A percentile compares a stretch with the other conserved stretches of the same genome.
Conservation (phyloP, 1,139 yeast species). For the Kluyveromyces sp. region DNA sequence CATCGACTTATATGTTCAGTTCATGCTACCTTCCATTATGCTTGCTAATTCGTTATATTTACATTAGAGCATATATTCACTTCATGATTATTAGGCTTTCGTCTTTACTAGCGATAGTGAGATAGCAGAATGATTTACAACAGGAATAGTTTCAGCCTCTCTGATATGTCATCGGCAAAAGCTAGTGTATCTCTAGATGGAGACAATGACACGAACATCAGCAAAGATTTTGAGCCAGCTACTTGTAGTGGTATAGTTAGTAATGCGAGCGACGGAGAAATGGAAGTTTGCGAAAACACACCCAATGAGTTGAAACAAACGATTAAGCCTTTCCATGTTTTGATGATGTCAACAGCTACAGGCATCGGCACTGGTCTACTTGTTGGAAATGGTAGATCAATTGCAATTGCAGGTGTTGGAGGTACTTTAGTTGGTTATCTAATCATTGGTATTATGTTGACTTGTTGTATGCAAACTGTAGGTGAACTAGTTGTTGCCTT, state of each 20-base stretch:
- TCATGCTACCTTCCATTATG: too few species aligned
- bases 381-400: constrained; percentile 58
- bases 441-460: constrained; percentile 51
- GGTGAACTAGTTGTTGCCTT: constrained; percentile 68
- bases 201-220: too few species aligned
- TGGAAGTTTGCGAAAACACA: not conserved
- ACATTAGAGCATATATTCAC: too few species aligned
- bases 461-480: constrained; percentile 55
- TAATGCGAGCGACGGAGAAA: not conserved
- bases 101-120: too few species aligned
- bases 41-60: too few species aligned
- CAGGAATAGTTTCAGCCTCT: too few species aligned
- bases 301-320: constrained; percentile 36
- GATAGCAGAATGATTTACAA: too few species aligned
- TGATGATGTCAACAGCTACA: constrained; percentile 55
- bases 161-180: too few species aligned
- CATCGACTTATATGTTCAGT: too few species aligned
- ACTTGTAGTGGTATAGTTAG: not conserved
- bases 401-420: constrained; percentile 65
- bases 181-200: too few species aligned
- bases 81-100: too few species aligned
- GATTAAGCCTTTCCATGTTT: constrained; percentile 39
- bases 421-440: constrained; percentile 55
- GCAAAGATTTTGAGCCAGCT: too few species aligned
- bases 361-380: constrained; percentile 56